A percentile compares a stretch with the other conserved stretches of the same genome.
Evolutionary conservation across 768 basidiomycete genomes (phyloP).

Genomic region (Hygrophoropsis aurantiaca): DNA sequence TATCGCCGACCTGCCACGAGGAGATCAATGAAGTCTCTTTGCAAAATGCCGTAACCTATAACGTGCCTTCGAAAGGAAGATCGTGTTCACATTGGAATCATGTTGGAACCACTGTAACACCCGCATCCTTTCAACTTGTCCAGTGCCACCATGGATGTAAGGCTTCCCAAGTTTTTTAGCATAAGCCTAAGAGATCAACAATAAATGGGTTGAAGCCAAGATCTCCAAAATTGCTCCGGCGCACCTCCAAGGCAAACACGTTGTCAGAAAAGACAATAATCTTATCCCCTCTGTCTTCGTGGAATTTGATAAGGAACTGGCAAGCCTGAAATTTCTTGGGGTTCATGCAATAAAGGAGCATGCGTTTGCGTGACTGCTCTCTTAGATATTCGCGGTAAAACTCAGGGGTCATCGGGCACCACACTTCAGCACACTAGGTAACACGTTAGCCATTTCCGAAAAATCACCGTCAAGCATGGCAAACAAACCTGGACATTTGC

Average conservation of each 20-base stretch:
- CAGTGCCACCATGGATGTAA: conserved; percentile 95
- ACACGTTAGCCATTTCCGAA: conserved; percentile 2
- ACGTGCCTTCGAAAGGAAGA: conserved; percentile 92
- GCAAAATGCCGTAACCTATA: conserved; percentile 9
- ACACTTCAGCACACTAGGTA: conserved; percentile 93
- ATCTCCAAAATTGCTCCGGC: conserved; percentile 11
- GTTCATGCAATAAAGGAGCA: conserved; percentile 99
- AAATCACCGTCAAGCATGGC: background rate
- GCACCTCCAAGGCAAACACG: conserved; percentile 92
- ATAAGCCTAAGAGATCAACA: conserved; percentile 59
- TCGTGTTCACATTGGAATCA: conserved; percentile 93
- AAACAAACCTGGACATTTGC: conserved; percentile 91
- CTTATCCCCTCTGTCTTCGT: conserved; percentile 97
- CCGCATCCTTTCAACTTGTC: conserved; percentile 93
- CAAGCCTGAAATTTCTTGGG: conserved; percentile 99
- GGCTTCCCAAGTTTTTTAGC: conserved; percentile 91
- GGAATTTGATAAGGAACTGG: conserved; percentile 97
- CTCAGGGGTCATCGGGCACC: conserved; percentile 99
- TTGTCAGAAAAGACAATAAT: conserved; percentile 99
- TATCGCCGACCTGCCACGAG: conserved; percentile 81
- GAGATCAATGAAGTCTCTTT: conserved; percentile 10
- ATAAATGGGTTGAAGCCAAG: conserved; percentile 4
- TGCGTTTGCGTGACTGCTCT: conserved; percentile 89
- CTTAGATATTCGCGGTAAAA: conserved; percentile 97
- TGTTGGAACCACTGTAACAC: conserved; percentile 96